phyloP scores from a whole-genome alignment of 176 grass and related monocot genomes.

The Dendrocalamus sinicus region DNA sequence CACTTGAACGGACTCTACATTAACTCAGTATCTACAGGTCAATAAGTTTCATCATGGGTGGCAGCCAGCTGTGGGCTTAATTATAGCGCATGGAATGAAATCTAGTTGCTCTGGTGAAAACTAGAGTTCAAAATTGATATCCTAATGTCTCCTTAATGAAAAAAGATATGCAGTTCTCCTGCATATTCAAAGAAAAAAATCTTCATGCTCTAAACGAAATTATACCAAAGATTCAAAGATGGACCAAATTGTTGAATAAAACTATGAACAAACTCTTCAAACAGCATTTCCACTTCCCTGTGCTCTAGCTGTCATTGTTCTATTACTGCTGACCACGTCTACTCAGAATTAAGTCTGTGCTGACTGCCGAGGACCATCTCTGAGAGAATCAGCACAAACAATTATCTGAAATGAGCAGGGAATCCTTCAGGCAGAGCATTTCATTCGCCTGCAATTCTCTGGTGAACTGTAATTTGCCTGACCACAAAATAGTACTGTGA shows the following conservation, averaged over 20 bases:
- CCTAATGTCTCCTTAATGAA: not conserved
- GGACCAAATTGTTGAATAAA: not conserved
- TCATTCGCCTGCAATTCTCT: slow-evolving; percentile 17
- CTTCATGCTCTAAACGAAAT: not conserved
- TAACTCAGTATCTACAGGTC: slow-evolving; percentile 25
- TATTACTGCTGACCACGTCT: slow-evolving; percentile 14
- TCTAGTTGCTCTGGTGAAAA: not conserved
- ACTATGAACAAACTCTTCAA: not conserved
- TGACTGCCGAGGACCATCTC: slow-evolving; percentile 16
- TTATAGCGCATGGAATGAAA: not conserved
- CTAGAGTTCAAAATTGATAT: not conserved
- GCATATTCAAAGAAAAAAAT: not conserved
- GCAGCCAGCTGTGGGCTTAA: not conserved
- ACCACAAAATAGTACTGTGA: not conserved
- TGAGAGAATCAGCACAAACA: slow-evolving; percentile 9
- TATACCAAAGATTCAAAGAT: not conserved
- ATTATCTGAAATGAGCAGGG: slow-evolving; percentile 3
- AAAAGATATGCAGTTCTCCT: not conserved
- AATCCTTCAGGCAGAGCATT: not conserved
- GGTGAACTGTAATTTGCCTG: slow-evolving; percentile 14
- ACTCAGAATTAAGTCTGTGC: slow-evolving; percentile 18
- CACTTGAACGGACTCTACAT: slow-evolving; percentile 26
- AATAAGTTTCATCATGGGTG: slow-evolving; percentile 1
- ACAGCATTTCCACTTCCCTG: slow-evolving; percentile 13
- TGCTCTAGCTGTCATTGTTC: slow-evolving; percentile 12